Evolutionary conservation across 176 grass and related monocot species (phyloP), one percentile per base, ranked within the genome.

Genomic region (Eragrostis nindensis): DNA sequence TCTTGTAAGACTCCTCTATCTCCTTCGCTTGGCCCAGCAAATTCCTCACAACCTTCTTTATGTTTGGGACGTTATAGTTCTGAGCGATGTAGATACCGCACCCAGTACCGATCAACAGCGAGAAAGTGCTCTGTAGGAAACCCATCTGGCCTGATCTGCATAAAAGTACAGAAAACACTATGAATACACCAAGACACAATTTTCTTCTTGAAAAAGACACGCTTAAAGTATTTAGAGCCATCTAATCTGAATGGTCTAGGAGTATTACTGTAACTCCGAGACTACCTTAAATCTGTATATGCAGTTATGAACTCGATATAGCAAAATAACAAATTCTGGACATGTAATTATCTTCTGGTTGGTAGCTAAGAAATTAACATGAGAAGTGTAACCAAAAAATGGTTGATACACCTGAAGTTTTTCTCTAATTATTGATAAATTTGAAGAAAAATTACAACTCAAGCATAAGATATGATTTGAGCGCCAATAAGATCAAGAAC

Each of bases 61-160:
- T 69, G 36, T 96, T 96, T 62, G 93, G 93, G 54, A 96, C 79
- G 6, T 92, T 30, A 29, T 96, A 96, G 86, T 90, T 96, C 73
- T 96, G 93, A 42, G 93, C 90, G 48, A 96, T 81, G 93, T 96
- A 96, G 68, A 96, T 84, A 46, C 93, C 93, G 1, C 49, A 90
- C 7, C 86, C 90, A 0, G 85, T 81, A 18, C 93, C 93, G 1
- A 92, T 6, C 75, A 90, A 47, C 57, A 92, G 76, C 11, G 93
- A 92, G 52, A 96, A 88, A 49, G 82, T 90, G 85, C 21, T 96
- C 57, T 67, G 61, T 10, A 96, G 47, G 76, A 95, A 76, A 2
- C 90, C 93, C 93, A 96, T 96, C 19, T 13, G 53, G 56, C 50
- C 52, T 74, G 30, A 42, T 50, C 86, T 89, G 86, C 47, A 82